Percentiles rank a stretch among this genome's conserved stretches.
Evolutionary conservation across 192 early-diverging fungal species (phyloP).

Genomic region (Hyaloraphidium curvatum): DNA sequence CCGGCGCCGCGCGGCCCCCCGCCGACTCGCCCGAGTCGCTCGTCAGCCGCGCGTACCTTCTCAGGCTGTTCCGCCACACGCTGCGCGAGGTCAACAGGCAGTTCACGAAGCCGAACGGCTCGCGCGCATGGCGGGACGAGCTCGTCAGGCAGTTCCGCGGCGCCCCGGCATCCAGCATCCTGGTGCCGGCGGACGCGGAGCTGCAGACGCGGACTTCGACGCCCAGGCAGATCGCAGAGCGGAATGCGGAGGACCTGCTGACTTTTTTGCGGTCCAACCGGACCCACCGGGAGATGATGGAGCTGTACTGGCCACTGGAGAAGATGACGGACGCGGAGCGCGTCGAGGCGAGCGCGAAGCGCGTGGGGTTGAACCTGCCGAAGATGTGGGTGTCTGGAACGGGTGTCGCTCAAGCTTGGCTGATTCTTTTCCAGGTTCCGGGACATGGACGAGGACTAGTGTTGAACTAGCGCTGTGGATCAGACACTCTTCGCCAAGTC

Average conservation of each 20-base stretch:
- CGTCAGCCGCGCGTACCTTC: too few relatives aligned
- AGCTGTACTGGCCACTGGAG: neutral
- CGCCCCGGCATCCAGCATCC: neutral
- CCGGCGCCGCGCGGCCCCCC: too few relatives aligned
- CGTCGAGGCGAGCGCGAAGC: neutral
- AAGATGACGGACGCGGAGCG: constrained; percentile 2
- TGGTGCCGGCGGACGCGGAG: neutral
- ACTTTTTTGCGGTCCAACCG: neutral
- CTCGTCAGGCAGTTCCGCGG: neutral
- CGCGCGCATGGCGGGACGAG: neutral
- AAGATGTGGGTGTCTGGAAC: too few relatives aligned
- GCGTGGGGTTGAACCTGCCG: constrained; percentile 1
- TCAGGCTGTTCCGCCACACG: neutral
- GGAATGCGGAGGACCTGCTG: neutral
- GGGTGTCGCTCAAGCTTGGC: too few relatives aligned
- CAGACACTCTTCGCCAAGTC: too few relatives aligned
- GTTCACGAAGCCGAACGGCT: neutral
- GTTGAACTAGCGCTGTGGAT: too few relatives aligned
- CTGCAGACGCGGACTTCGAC: too few relatives aligned
- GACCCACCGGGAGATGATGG: neutral
- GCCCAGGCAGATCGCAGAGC: too few relatives aligned
- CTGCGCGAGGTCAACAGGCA: neutral
- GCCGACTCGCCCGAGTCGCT: too few relatives aligned
- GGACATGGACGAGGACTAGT: too few relatives aligned
- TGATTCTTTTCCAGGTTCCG: too few relatives aligned